Evolutionary conservation across 75 land plant species (phyloP).

Genomic region (Sequoia sempervirens): DNA sequence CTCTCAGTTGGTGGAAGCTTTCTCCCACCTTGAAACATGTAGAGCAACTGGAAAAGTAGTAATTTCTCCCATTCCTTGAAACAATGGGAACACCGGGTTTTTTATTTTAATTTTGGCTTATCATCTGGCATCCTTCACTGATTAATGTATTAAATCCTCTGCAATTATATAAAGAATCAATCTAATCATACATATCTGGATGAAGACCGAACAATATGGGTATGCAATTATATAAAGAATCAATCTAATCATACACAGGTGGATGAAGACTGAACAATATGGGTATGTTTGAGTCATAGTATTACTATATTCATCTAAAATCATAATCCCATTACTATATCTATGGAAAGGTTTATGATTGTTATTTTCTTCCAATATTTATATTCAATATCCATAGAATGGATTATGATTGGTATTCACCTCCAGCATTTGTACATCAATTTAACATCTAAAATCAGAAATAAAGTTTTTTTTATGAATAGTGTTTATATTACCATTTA

Average conservation of each 20-base stretch:
- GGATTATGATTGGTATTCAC: no score
- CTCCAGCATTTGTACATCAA: no score
- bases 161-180: not conserved
- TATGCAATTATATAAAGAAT: not conserved
- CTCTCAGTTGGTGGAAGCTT: constrained; percentile 58
- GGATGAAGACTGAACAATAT: not conserved
- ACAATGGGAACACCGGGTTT: not conserved
- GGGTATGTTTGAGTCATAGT: not conserved
- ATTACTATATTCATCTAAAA: no score
- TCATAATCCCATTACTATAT: no score
- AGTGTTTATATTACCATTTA: no score
- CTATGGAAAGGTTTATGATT: not conserved
- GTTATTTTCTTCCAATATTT: not conserved
- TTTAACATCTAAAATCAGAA: no score
- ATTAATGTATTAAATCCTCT: not conserved
- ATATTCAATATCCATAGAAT: no score
- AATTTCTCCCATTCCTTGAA: constrained; percentile 72
- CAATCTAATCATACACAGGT: not conserved
- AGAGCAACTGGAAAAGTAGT: constrained; percentile 83
- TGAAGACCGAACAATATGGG: not conserved
- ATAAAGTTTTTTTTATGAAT: no score
- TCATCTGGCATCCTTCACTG: not conserved
- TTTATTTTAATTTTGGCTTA: not conserved
- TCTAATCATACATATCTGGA: not conserved
- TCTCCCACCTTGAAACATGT: constrained; percentile 69